phyloP scores from a whole-genome alignment of 2,329 filamentous ascomycete genomes.

The Aspergillus japonicus region DNA sequence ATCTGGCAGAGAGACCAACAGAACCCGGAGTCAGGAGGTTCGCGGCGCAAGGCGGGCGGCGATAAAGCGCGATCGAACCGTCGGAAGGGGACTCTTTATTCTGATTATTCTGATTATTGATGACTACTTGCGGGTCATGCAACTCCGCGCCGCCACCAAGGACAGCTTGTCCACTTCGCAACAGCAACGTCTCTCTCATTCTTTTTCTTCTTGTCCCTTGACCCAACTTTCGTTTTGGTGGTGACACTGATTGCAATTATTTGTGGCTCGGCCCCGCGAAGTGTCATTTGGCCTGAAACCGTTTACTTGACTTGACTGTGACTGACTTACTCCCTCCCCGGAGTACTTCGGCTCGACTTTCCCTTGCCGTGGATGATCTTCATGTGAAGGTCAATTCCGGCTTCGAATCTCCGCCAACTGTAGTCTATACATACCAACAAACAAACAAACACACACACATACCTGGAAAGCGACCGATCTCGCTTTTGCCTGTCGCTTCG shows the following conservation, averaged over 20 bases:
- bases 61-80: neutral
- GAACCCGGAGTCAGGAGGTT: neutral
- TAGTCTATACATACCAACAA: neutral
- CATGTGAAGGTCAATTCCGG: conserved; percentile 14
- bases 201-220: conserved; percentile 11
- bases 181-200: neutral
- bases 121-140: conserved; percentile 10
- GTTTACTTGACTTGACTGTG: neutral
- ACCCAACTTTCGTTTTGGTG: neutral
- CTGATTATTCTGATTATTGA: neutral
- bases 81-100: neutral
- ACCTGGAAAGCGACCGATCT: neutral
- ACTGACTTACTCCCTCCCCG: neutral
- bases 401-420: neutral
- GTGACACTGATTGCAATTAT: neutral
- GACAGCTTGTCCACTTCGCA: conserved; percentile 29
- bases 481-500: neutral
- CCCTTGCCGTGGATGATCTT: conserved; percentile 12
- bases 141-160: conserved; percentile 20
- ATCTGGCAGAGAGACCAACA: neutral
- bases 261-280: neutral
- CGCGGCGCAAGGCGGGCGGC: neutral
- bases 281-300: conserved; percentile 4
- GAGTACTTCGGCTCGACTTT: neutral
- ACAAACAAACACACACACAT: neutral